Evolutionary conservation across 805 yeast genomes (phyloP).

Genomic region (Kazachstania bromeliacearum): DNA sequence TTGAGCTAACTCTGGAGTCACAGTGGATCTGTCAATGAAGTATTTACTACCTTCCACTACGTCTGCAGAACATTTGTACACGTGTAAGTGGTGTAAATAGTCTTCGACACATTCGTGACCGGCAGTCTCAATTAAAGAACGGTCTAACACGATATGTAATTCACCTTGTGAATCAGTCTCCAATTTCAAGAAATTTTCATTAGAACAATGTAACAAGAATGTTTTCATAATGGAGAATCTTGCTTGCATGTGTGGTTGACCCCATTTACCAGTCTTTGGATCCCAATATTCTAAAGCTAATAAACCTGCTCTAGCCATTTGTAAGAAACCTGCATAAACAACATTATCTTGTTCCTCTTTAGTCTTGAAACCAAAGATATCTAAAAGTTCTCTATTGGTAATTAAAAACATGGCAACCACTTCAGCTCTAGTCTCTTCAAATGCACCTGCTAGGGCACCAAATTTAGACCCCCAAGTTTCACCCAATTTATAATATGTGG

Average conservation of each 20-base stretch:
- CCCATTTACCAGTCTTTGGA: slow-evolving; percentile 75
- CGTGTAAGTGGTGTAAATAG: slow-evolving; percentile 61
- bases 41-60: slow-evolving; percentile 52
- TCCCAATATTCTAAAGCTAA: slow-evolving; percentile 82
- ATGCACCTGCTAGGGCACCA: slow-evolving; percentile 75
- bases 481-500: slow-evolving; percentile 64
- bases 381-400: slow-evolving; percentile 56
- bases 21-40: slow-evolving; percentile 60
- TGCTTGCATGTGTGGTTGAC: slow-evolving; percentile 93
- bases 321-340: slow-evolving; percentile 56
- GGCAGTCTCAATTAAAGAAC: slow-evolving; percentile 49
- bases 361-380: slow-evolving; percentile 59
- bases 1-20: slow-evolving; percentile 49
- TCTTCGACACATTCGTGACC: slow-evolving; percentile 71
- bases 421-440: slow-evolving; percentile 91
- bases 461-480: slow-evolving; percentile 89
- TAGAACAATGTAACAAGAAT: slow-evolving; percentile 47
- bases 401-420: slow-evolving; percentile 75
- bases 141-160: slow-evolving; percentile 49
- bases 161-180: slow-evolving; percentile 44
- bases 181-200: slow-evolving; percentile 47
- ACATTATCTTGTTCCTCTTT: slow-evolving; percentile 54
- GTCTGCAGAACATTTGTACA: slow-evolving; percentile 73
- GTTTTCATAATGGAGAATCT: slow-evolving; percentile 76
- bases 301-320: slow-evolving; percentile 85